These are phyloP conservation scores for Tolypocladium endophyticum DNA, from an alignment of 2,329 filamentous ascomycete species.

Conservation along the genomic window DNA sequence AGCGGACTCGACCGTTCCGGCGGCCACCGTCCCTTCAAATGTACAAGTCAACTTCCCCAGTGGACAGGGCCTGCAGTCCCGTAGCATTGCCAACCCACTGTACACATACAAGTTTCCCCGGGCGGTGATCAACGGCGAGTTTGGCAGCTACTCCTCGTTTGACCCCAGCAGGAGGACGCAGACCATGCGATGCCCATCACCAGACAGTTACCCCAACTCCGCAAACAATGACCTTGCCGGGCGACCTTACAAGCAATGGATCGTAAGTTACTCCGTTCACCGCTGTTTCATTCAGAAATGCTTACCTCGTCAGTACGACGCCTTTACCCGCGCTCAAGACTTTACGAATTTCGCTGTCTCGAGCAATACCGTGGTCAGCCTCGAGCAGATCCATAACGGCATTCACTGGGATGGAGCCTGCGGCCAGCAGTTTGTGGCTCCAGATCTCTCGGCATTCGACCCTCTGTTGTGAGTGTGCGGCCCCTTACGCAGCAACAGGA, in stretches of 20 bases:
- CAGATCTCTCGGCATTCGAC: constrained; percentile 31
- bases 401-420: constrained; percentile 30
- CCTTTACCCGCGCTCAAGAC: constrained; percentile 23
- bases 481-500: no score
- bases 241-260: constrained; percentile 25
- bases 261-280: constrained; percentile 20
- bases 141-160: constrained; percentile 22
- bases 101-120: constrained; percentile 38
- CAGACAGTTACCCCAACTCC: constrained; percentile 25
- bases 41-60: constrained; percentile 30
- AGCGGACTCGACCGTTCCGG: constrained; percentile 27
- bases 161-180: constrained; percentile 16
- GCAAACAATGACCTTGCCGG: constrained; percentile 23
- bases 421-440: constrained; percentile 27
- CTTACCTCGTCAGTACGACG: constrained; percentile 22
- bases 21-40: constrained; percentile 20
- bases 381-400: constrained; percentile 32
- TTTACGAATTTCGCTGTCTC: constrained; percentile 24
- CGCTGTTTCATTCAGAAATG: neutral
- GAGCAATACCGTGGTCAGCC: constrained; percentile 23
- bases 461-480: constrained; percentile 27
- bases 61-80: constrained; percentile 15
- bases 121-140: constrained; percentile 25
- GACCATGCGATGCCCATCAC: constrained; percentile 29
- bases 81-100: constrained; percentile 39